These are phyloP conservation scores for Theobroma grandiflorum DNA, from an alignment of 441 rosid genomes.

Conservation along the genomic window DNA sequence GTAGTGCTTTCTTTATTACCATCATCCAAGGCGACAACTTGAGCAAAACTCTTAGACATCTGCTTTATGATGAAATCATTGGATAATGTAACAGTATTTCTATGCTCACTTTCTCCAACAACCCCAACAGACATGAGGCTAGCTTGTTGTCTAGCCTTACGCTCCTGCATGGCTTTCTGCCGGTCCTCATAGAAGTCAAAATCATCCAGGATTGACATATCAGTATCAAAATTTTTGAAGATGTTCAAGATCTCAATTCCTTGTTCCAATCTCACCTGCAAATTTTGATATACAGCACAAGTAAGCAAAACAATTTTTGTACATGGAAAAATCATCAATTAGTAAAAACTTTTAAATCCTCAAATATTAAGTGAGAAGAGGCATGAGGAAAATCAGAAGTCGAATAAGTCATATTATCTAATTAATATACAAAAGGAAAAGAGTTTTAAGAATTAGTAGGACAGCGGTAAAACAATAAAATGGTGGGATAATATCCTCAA, in stretches of 20 bases:
- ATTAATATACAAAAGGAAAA: neutral
- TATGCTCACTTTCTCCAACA: slow-evolving; percentile 59
- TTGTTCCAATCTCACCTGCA: slow-evolving; percentile 71
- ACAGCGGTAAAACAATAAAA: neutral
- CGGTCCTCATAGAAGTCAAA: slow-evolving; percentile 69
- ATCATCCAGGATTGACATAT: slow-evolving; percentile 66
- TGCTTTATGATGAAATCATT: slow-evolving; percentile 60
- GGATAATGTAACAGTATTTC: slow-evolving; percentile 44
- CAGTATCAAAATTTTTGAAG: slow-evolving; percentile 60
- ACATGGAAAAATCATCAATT: neutral
- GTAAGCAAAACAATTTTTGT: neutral
- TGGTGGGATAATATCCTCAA: neutral
- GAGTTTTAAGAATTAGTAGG: neutral
- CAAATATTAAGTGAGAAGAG: neutral
- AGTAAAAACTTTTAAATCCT: slow-evolving; percentile 1
- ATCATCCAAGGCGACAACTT: slow-evolving; percentile 58
- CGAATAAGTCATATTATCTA: neutral
- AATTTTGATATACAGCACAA: slow-evolving; percentile 17
- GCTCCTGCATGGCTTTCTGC: slow-evolving; percentile 67
- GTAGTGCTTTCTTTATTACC: slow-evolving; percentile 46
- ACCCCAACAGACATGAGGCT: slow-evolving; percentile 51
- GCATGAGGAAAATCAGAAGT: neutral
- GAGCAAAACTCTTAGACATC: slow-evolving; percentile 67
- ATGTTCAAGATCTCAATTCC: slow-evolving; percentile 65
- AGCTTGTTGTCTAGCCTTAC: slow-evolving; percentile 66